Evolutionary conservation across 2,329 filamentous ascomycete species (phyloP), one percentile per base, ranked within the genome.

Genomic region (Colletotrichum zoysiae): DNA sequence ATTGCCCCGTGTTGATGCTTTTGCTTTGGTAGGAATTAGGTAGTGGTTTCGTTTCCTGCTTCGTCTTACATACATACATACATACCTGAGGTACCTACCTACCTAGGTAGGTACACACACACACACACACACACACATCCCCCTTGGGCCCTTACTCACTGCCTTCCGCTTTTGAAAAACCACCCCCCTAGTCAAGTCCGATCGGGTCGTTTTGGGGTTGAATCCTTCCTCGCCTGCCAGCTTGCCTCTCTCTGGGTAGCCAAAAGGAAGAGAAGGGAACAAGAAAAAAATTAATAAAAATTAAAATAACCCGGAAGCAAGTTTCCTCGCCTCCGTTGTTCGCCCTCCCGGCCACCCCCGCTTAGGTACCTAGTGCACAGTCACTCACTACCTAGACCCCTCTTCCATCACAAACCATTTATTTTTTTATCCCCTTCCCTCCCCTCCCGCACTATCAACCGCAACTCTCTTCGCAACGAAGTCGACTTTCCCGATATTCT

Each of bases 341-440:
- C 18, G n/a, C 18, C 46, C 33, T n/a, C 46, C 33, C 14, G 6
- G 8, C 18, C 18, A 14, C 46, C 46, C 35, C 60, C 60, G 60
- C 46, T 63, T 48, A 46, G 44, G 44, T n/a, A 48, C 46, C 46
- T 48, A 48, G 46, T 48, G 46, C n/a, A 51, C 59, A 51, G 46
- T 51, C 48, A 69, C 55, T 40, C 16, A 4, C 12, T 40, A 42
- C 40, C 40, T 42, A 42, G 65, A 72, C 70, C 65, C 69, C 70
- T 71, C 70, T 60, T 70, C 62, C 65, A 50, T 70, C 70, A 70
- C 70, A 70, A 67, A 70, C 58, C 63, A 55, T 56, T 55, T 50
- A 58, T 65, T 70, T 71, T 67, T 63, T 66, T 58, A 33, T 57
- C 67, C 67, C 46, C 55, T 57, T 63, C 53, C 44, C 59, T 56